These are phyloP conservation scores for Cyberlindnera americana DNA, from an alignment of 805 yeast genomes.

Conservation along the genomic window DNA sequence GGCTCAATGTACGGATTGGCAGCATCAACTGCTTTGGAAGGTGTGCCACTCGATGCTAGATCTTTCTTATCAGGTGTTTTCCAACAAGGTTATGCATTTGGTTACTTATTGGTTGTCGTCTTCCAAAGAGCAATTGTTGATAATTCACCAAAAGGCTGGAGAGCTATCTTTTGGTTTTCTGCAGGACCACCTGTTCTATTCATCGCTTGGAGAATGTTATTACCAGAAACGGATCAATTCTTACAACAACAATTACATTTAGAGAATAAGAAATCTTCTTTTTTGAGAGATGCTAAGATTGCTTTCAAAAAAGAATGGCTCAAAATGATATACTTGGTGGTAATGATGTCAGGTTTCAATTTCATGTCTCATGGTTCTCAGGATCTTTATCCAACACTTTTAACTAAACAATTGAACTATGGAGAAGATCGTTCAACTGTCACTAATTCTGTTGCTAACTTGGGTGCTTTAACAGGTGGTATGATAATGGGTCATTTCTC, in stretches of 20 bases:
- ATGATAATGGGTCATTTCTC: slow-evolving; percentile 51
- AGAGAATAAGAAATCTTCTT: slow-evolving; percentile 30
- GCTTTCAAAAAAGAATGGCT: slow-evolving; percentile 29
- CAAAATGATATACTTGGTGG: slow-evolving; percentile 42
- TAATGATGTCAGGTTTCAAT: slow-evolving; percentile 62
- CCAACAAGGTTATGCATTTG: slow-evolving; percentile 79
- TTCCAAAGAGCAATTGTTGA: slow-evolving; percentile 62
- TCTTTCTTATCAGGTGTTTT: slow-evolving; percentile 64
- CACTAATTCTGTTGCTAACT: slow-evolving; percentile 52
- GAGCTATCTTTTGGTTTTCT: slow-evolving; percentile 65
- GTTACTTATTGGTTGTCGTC: slow-evolving; percentile 61
- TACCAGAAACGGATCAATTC: slow-evolving; percentile 55
- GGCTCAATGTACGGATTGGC: slow-evolving; percentile 47
- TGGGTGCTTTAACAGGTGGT: slow-evolving; percentile 60
- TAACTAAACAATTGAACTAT: slow-evolving; percentile 43
- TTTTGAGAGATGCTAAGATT: slow-evolving; percentile 30
- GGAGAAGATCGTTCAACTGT: slow-evolving; percentile 46
- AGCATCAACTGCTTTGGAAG: slow-evolving; percentile 41
- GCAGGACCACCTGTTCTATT: slow-evolving; percentile 52
- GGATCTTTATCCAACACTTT: slow-evolving; percentile 56
- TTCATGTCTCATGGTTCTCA: slow-evolving; percentile 63
- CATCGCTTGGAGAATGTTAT: slow-evolving; percentile 37
- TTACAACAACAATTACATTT: slow-evolving; percentile 36
- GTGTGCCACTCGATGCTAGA: slow-evolving; percentile 47
- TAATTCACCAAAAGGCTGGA: slow-evolving; percentile 40